These are phyloP conservation scores for Calophaca sinica DNA, from an alignment of 306 rosid genomes.

Conservation along the genomic window DNA sequence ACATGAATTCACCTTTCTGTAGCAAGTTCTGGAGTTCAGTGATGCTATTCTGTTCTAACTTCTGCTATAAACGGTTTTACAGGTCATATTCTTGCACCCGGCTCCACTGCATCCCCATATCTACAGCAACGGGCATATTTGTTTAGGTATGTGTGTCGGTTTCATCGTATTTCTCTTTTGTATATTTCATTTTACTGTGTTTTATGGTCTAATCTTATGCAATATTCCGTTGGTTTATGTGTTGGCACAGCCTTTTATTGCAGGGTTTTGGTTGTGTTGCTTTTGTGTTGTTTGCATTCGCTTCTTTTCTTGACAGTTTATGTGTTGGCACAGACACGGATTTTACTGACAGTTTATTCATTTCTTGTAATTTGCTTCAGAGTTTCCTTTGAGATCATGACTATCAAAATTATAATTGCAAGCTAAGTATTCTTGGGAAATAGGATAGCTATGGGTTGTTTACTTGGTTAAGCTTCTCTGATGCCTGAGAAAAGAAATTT, in stretches of 20 bases:
- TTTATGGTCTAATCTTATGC: background rate
- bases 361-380: conserved; percentile 33
- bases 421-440: conserved; percentile 24
- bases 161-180: background rate
- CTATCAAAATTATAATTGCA: conserved; percentile 17
- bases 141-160: conserved; percentile 73
- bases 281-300: conserved; percentile 18
- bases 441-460: conserved; percentile 17
- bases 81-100: conserved; percentile 97
- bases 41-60: conserved; percentile 27
- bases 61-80: conserved; percentile 44
- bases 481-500: conserved; percentile 24
- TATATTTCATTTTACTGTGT: background rate
- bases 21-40: conserved; percentile 15
- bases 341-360: conserved; percentile 9
- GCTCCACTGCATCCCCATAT: conserved; percentile 99
- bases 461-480: conserved; percentile 19
- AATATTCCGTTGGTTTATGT: background rate
- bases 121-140: conserved; percentile 98
- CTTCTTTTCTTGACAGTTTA: too few relatives aligned
- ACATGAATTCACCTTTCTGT: background rate
- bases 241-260: conserved; percentile 11
- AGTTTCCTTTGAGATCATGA: conserved; percentile 22
- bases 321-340: too few relatives aligned
- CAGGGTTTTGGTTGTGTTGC: conserved; percentile 26